These are phyloP conservation scores for Populus hybrid DNA, from an alignment of 441 rosid species.

Conservation along the genomic window DNA sequence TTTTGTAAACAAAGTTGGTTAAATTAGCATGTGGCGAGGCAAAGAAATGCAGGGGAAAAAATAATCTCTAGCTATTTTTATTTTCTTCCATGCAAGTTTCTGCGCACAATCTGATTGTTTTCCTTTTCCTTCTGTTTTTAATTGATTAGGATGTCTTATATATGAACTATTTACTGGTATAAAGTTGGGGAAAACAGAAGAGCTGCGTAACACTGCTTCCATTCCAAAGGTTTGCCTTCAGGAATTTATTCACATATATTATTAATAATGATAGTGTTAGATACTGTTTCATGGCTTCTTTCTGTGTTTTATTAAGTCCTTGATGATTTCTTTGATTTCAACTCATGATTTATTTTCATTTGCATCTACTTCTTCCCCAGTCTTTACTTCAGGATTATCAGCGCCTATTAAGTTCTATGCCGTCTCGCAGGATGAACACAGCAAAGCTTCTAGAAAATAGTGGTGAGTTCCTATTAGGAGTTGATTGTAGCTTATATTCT, in stretches of 20 bases:
- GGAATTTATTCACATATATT: background rate
- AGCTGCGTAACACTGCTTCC: slow-evolving; percentile 85
- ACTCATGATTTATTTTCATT: slow-evolving; percentile 37
- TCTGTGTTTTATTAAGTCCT: background rate
- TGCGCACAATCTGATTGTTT: slow-evolving; percentile 13
- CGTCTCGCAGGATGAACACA: slow-evolving; percentile 97
- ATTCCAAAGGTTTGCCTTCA: no score
- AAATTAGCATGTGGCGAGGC: no score
- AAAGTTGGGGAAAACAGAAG: slow-evolving; percentile 93
- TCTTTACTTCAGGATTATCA: slow-evolving; percentile 99
- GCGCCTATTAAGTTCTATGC: slow-evolving; percentile 96
- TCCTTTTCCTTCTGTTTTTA: slow-evolving; percentile 10
- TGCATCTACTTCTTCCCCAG: slow-evolving; percentile 50
- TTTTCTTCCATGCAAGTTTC: background rate
- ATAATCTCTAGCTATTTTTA: background rate
- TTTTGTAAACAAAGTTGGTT: background rate
- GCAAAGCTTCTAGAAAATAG: slow-evolving; percentile 94
- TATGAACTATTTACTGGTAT: slow-evolving; percentile 86
- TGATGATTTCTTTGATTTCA: slow-evolving; percentile 8
- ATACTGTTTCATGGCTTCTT: background rate
- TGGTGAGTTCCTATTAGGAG: slow-evolving; percentile 48
- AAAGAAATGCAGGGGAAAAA: background rate
- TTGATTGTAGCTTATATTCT: background rate
- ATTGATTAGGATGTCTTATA: slow-evolving; percentile 77
- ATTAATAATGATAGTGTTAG: slow-evolving; percentile 4